Conservation (phyloP, 2,329 filamentous ascomycete genomes). For the Colletotrichum sansevieriae region DNA sequence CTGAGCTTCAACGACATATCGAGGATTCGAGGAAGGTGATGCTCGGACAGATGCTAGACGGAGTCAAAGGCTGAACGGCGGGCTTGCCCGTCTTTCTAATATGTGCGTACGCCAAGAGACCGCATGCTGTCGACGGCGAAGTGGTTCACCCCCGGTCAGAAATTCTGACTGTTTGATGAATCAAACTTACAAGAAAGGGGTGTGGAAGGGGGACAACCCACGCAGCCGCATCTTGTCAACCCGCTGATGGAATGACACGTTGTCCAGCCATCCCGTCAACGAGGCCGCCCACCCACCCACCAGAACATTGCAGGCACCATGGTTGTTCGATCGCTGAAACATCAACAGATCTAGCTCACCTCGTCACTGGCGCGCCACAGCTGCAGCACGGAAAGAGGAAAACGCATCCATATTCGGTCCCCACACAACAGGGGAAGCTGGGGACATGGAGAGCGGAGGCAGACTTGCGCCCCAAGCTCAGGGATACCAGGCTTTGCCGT, state of each 20-base stretch:
- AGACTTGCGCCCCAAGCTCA: slow-evolving; percentile 26
- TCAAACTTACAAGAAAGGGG: slow-evolving; percentile 26
- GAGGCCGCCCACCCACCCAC: slow-evolving; percentile 4
- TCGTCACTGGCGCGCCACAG: not conserved
- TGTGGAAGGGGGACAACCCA: slow-evolving; percentile 19
- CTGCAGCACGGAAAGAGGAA: not conserved
- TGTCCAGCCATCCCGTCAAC: slow-evolving; percentile 34
- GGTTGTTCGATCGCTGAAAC: slow-evolving; percentile 25
- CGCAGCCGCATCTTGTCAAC: slow-evolving; percentile 16
- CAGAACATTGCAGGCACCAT: not conserved
- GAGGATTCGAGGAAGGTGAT: no score
- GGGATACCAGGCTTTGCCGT: slow-evolving; percentile 1
- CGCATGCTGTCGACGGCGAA: not conserved
- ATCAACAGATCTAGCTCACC: not conserved
- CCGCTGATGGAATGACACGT: slow-evolving; percentile 20
- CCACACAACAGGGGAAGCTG: not conserved
- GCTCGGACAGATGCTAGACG: not conserved
- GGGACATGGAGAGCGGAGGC: slow-evolving; percentile 8
- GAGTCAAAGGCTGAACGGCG: not conserved
- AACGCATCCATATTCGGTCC: not conserved
- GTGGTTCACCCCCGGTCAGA: not conserved
- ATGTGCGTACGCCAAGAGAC: slow-evolving; percentile 22
- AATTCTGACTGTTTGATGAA: slow-evolving; percentile 3
- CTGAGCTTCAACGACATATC: slow-evolving; percentile 21
- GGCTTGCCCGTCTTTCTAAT: slow-evolving; percentile 25